Conservation (phyloP, 345 rosid genomes). For the Dipteronia sinensis region DNA sequence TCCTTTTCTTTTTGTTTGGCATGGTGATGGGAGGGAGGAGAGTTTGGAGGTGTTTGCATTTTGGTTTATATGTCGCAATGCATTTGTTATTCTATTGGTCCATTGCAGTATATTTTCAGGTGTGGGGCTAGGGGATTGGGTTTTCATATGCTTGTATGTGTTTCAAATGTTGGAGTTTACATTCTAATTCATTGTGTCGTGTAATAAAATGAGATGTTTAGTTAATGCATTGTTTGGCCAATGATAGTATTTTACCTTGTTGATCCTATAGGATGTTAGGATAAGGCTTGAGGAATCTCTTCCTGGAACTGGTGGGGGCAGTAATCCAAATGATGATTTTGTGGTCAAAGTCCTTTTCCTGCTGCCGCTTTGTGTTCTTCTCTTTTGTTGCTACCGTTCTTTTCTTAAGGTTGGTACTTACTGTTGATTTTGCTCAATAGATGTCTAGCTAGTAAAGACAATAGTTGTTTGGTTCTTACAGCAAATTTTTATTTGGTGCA, state of each 20-base stretch:
- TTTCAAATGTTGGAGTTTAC: neutral
- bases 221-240: neutral
- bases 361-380: slow-evolving; percentile 62
- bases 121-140: neutral
- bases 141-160: neutral
- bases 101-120: neutral
- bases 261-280: slow-evolving; percentile 58
- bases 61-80: neutral
- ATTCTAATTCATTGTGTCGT: neutral
- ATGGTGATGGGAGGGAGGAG: neutral
- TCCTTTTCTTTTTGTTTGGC: neutral
- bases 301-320: slow-evolving; percentile 91
- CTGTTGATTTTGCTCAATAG: neutral
- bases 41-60: neutral
- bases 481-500: slow-evolving; percentile 30
- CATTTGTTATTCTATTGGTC: neutral
- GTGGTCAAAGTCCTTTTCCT: slow-evolving; percentile 70
- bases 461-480: slow-evolving; percentile 4
- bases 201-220: neutral
- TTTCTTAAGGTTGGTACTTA: slow-evolving; percentile 48
- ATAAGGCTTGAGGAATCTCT: slow-evolving; percentile 74
- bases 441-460: neutral
- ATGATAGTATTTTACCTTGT: neutral
- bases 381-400: slow-evolving; percentile 52
- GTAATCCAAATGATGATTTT: slow-evolving; percentile 66